Evolutionary conservation across 1,139 yeast genomes (phyloP).

Genomic region (Kodamaea sp.): DNA sequence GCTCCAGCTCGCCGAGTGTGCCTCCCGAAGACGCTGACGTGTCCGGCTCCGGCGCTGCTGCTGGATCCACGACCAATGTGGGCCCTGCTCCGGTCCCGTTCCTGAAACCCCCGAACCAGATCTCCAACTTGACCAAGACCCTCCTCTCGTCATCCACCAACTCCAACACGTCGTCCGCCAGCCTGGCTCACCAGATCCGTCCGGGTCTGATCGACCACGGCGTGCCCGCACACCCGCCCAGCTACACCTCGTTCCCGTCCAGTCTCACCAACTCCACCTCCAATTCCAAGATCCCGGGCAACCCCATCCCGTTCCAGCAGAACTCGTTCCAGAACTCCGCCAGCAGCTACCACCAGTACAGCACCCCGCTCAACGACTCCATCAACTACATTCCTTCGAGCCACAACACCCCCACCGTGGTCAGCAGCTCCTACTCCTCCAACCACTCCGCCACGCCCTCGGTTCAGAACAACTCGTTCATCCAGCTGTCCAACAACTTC

Average conservation of each 20-base stretch:
- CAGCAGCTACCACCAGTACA: conserved; percentile 11
- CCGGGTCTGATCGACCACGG: conserved; percentile 8
- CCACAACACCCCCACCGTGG: conserved; percentile 58
- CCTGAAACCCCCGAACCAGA: conserved; percentile 12
- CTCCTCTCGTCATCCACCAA: conserved; percentile 23
- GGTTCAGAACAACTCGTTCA: conserved; percentile 12
- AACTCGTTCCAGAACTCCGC: conserved; percentile 5
- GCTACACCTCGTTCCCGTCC: conserved; percentile 11
- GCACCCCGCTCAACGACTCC: conserved; percentile 24
- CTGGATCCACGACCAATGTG: neutral
- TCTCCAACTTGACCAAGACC: conserved; percentile 44
- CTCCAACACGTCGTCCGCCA: conserved; percentile 6
- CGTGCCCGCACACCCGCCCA: conserved; percentile 10
- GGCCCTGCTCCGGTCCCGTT: conserved; percentile 7
- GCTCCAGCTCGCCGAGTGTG: conserved; percentile 8
- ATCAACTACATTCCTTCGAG: conserved; percentile 44
- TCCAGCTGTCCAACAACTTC: conserved; percentile 16
- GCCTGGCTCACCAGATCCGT: conserved; percentile 8
- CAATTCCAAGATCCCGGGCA: conserved; percentile 5
- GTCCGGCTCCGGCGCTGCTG: conserved; percentile 2
- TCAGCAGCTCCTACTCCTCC: conserved; percentile 50
- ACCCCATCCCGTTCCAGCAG: conserved; percentile 10
- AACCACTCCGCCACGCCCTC: conserved; percentile 43
- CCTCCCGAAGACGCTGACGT: neutral
- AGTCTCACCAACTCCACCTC: conserved; percentile 10